These are phyloP conservation scores for Musa schizocarpa DNA, from an alignment of 176 grass and related monocot genomes.

Conservation along the genomic window DNA sequence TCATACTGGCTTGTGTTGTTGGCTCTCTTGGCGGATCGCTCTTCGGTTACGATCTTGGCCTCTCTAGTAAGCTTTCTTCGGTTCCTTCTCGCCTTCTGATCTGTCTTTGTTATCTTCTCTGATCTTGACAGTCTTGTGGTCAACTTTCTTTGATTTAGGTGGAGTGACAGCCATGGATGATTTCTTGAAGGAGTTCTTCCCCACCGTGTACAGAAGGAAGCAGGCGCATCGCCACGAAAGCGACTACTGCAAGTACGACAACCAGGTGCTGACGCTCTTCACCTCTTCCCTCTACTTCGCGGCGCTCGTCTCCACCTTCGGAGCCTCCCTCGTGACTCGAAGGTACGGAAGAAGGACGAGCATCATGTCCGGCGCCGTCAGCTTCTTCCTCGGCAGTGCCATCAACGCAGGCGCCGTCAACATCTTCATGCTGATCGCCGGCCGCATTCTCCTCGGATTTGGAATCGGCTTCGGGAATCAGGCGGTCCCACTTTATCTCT, in stretches of 20 bases:
- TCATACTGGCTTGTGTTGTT: slow-evolving; percentile 82
- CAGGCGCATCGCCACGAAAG: slow-evolving; percentile 60
- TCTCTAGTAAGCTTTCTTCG: slow-evolving; percentile 57
- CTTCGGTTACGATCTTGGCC: slow-evolving; percentile 95
- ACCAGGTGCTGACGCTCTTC: slow-evolving; percentile 89
- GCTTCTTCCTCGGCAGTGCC: slow-evolving; percentile 81
- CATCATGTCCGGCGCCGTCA: slow-evolving; percentile 81
- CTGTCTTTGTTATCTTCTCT: neutral
- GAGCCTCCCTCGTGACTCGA: slow-evolving; percentile 64
- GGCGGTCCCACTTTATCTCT: slow-evolving; percentile 86
- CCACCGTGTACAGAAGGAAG: slow-evolving; percentile 60
- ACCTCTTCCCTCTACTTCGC: slow-evolving; percentile 94
- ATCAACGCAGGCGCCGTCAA: slow-evolving; percentile 63
- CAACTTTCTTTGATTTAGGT: slow-evolving; percentile 20
- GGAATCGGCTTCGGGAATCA: slow-evolving; percentile 96
- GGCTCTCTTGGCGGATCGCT: slow-evolving; percentile 96
- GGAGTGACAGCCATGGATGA: slow-evolving; percentile 96
- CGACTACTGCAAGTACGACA: slow-evolving; percentile 99
- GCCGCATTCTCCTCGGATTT: slow-evolving; percentile 69
- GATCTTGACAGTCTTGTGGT: neutral
- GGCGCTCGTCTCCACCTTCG: slow-evolving; percentile 82
- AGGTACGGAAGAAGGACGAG: slow-evolving; percentile 46
- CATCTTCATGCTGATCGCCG: slow-evolving; percentile 76
- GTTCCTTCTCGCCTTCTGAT: neutral
- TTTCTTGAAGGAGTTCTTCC: slow-evolving; percentile 76